phyloP scores from a whole-genome alignment of 345 rosid species.

The Eucalyptus sp. region DNA sequence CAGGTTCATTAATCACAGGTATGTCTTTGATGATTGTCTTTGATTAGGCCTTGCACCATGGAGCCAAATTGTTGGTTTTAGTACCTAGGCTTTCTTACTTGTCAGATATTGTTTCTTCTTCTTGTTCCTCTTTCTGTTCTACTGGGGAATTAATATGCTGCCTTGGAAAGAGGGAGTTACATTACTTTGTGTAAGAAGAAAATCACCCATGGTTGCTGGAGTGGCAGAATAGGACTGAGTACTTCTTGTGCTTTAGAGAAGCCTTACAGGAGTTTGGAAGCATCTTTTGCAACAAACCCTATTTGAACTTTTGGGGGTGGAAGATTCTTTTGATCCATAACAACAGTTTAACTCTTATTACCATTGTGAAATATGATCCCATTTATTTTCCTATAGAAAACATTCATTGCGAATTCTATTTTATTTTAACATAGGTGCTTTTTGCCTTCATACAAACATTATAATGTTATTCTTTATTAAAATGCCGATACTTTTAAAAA shows the following conservation, averaged over 20 bases:
- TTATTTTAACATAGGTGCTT: neutral
- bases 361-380: neutral
- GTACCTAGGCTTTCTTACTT: neutral
- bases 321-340: neutral
- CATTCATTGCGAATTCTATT: neutral
- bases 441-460: neutral
- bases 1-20: constrained; percentile 92
- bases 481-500: neutral
- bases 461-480: neutral
- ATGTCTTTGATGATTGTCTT: neutral
- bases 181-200: neutral
- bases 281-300: neutral
- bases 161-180: neutral
- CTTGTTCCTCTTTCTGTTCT: neutral
- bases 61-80: neutral
- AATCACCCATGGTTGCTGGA: neutral
- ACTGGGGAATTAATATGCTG: neutral
- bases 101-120: neutral
- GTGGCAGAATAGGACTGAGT: neutral
- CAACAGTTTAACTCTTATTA: neutral
- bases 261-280: neutral
- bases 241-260: neutral
- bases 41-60: neutral
- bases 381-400: neutral
- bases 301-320: neutral